Percentiles rank a stretch among this genome's conserved stretches.
These are phyloP conservation scores for Fistulina hepatica DNA, from an alignment of 1,284 basidiomycete species.

Conservation along the genomic window DNA sequence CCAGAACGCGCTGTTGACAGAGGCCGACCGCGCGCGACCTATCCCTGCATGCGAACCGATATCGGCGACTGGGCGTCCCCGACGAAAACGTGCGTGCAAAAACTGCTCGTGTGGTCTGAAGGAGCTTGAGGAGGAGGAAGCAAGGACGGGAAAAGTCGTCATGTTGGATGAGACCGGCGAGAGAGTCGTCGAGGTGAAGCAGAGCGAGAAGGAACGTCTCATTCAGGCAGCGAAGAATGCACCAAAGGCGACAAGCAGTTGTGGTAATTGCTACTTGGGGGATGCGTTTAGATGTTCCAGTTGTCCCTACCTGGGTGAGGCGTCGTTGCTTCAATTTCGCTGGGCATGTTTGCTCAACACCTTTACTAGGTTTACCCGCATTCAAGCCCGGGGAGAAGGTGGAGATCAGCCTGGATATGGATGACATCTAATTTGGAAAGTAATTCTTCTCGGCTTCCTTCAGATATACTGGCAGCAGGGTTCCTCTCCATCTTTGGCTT, in stretches of 20 bases:
- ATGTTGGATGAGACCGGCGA: slow-evolving; percentile 50
- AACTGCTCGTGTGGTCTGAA: slow-evolving; percentile 87
- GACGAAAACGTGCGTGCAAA: slow-evolving; percentile 86
- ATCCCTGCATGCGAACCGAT: slow-evolving; percentile 57
- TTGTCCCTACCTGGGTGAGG: slow-evolving; percentile 96
- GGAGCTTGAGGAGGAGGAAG: slow-evolving; percentile 83
- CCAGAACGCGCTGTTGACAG: slow-evolving; percentile 64
- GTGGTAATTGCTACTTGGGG: slow-evolving; percentile 96
- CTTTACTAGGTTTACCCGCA: slow-evolving; percentile 70
- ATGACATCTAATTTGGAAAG: slow-evolving; percentile 86
- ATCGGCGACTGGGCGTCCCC: slow-evolving; percentile 32
- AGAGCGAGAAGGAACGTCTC: slow-evolving; percentile 54
- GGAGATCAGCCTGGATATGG: slow-evolving; percentile 76
- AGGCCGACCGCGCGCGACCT: slow-evolving; percentile 61
- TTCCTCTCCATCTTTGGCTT: no score
- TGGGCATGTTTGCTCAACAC: slow-evolving; percentile 7
- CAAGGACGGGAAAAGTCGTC: slow-evolving; percentile 47
- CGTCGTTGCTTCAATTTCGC: slow-evolving; percentile 15
- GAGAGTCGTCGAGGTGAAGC: slow-evolving; percentile 52
- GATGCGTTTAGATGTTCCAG: slow-evolving; percentile 95
- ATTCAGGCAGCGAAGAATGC: slow-evolving; percentile 53
- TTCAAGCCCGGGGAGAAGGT: slow-evolving; percentile 99
- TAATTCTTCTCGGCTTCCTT: no score
- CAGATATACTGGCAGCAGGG: no score
- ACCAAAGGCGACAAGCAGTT: slow-evolving; percentile 86